Percentiles rank a stretch among this genome's conserved stretches.
Evolutionary conservation across 208 protist genomes (phyloP).

Genomic region (Leishmania aethiopica): DNA sequence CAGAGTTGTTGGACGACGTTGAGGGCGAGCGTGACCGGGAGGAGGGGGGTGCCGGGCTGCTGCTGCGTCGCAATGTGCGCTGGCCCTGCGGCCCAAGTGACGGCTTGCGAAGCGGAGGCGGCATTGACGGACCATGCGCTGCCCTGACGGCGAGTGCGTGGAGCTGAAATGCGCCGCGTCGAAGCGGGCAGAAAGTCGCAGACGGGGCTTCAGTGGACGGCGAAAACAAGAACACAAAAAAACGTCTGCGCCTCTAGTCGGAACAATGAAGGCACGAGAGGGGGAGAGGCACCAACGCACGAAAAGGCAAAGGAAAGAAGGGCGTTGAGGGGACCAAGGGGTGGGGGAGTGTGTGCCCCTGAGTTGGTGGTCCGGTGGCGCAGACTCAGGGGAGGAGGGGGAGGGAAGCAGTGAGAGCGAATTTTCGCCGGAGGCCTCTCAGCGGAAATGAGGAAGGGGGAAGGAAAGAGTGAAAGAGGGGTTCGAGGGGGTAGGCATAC

Average conservation of each 20-base stretch:
- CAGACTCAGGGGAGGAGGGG: background rate
- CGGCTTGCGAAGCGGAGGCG: background rate
- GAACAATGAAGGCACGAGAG: background rate
- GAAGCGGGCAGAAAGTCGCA: background rate
- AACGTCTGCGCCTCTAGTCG: background rate
- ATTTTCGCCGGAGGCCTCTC: background rate
- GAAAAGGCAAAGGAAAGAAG: slow-evolving; percentile 12
- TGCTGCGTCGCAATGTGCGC: background rate
- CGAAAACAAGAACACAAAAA: background rate
- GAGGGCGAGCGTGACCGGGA: slow-evolving; percentile 9
- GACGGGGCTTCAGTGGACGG: background rate
- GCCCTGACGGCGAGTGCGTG: background rate
- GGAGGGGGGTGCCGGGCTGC: background rate
- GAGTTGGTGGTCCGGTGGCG: background rate
- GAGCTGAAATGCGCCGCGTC: background rate
- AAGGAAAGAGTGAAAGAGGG: background rate
- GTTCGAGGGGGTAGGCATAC: background rate
- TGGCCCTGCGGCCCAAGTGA: slow-evolving; percentile 4
- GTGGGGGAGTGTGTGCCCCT: background rate
- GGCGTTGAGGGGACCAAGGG: slow-evolving; percentile 4
- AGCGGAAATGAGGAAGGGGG: background rate
- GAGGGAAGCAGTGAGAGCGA: background rate
- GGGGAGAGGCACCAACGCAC: background rate
- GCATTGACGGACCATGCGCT: background rate
- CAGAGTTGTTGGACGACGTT: slow-evolving; percentile 18